Evolutionary conservation across 108 stramenopile species (phyloP), one percentile per base, ranked within the genome.

Genomic region (Stephanodiscus minutulus): DNA sequence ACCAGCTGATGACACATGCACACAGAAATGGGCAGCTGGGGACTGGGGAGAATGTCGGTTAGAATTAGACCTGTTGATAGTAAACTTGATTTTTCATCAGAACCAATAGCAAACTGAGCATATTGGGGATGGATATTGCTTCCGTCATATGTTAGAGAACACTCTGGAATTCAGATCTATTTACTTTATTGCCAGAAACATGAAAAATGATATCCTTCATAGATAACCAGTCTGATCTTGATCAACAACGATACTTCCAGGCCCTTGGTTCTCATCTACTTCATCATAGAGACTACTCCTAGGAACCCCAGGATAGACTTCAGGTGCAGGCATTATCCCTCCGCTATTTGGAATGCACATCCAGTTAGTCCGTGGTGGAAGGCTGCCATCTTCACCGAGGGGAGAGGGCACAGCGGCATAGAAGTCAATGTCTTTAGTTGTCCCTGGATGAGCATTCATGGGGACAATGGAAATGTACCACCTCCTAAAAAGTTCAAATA

Each of bases 391-490:
- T 20, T 41, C 29, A 11, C 29, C 18, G 39, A 10, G 55, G 54
- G 62, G 64, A 46, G 43, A 70, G 17, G 21, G 66, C 55, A 36
- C 64, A 8, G 86, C 85, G 10, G 79, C 75, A 43, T 97, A 97
- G 79, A 95, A 97, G 76, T 97, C 96, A 25, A 85, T 86, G 50
- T 97, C 96, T 22, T 73, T 58, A 13, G 79, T 82, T 11, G 93
- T 92, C 27, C 96, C 96, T 12, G 96, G 96, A 22, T 73, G 67
- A 22, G 59, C 64, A 27, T 68, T 72, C 25, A 56, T 43, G 0
- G 94, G 96, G 13, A 95, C 92, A 46, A 97, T 87, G 13, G 94
- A 95, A 50, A 97, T 94, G 68, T 92, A 97, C 96, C 96, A 97
- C 68, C 89, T 85, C 66, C 77, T 82, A 10, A 37, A 60, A 43